phyloP scores from a whole-genome alignment of 495 filamentous ascomycete species.

The Neurospora africana region DNA sequence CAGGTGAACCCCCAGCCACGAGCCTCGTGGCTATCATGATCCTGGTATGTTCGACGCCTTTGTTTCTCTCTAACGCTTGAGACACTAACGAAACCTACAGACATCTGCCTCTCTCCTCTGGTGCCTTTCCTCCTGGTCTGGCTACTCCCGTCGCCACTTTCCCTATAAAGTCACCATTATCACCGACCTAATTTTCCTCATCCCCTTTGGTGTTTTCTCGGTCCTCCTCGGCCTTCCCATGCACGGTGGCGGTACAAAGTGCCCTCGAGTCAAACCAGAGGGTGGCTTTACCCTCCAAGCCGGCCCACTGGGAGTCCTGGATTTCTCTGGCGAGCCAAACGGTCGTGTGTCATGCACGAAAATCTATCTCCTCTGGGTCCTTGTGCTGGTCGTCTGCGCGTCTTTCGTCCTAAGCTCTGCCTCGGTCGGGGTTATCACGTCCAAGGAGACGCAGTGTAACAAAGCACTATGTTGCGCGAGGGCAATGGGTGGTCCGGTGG shows the following conservation, averaged over 20 bases:
- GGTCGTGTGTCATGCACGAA: neutral
- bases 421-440: neutral
- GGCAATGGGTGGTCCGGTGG: neutral
- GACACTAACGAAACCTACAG: constrained; percentile 29
- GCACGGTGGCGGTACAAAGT: constrained; percentile 32
- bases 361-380: neutral
- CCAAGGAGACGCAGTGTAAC: neutral
- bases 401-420: neutral
- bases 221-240: constrained; percentile 69
- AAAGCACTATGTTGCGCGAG: neutral
- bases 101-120: constrained; percentile 69
- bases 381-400: neutral
- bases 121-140: constrained; percentile 59
- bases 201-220: constrained; percentile 60
- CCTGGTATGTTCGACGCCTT: constrained; percentile 44
- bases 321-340: neutral
- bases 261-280: neutral
- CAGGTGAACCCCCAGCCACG: constrained; percentile 49
- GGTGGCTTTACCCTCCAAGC: neutral
- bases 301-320: neutral
- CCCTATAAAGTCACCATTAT: constrained; percentile 56
- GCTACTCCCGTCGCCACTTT: constrained; percentile 66
- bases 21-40: constrained; percentile 64
- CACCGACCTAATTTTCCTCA: constrained; percentile 56
- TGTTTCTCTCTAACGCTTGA: constrained; percentile 1